Evolutionary conservation across 225 moss, liverwort and hornwort genomes (phyloP).

Genomic region (Pleurozium schreberi): DNA sequence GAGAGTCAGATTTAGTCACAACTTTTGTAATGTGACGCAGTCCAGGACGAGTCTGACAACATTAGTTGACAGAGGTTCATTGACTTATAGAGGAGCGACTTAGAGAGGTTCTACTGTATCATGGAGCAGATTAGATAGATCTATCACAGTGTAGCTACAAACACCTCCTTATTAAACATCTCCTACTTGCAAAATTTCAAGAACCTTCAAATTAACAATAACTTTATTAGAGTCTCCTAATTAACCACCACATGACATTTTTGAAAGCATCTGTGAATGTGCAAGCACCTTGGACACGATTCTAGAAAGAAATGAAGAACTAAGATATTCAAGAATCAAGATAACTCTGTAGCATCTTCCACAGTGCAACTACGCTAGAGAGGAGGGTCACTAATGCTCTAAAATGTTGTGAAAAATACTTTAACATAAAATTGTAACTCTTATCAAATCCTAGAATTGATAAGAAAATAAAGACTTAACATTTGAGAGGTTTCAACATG

Average conservation of each 20-base stretch:
- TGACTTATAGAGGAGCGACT: too few relatives aligned
- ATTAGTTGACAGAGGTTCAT: too few relatives aligned
- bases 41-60: too few relatives aligned
- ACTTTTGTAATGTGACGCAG: too few relatives aligned
- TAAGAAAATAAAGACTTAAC: background rate
- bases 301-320: too few relatives aligned
- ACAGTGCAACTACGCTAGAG: background rate
- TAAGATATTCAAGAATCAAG: background rate
- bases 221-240: background rate
- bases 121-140: background rate
- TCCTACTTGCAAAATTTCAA: background rate
- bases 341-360: background rate
- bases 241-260: background rate
- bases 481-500: background rate
- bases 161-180: background rate
- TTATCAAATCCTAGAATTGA: background rate
- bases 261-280: background rate
- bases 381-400: background rate
- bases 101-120: background rate
- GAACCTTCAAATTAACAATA: background rate
- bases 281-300: background rate
- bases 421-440: background rate
- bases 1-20: too few relatives aligned
- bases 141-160: background rate
- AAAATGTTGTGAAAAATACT: background rate